phyloP scores from a whole-genome alignment of 208 protist genomes.

The Vickermania ingenoplastis region DNA sequence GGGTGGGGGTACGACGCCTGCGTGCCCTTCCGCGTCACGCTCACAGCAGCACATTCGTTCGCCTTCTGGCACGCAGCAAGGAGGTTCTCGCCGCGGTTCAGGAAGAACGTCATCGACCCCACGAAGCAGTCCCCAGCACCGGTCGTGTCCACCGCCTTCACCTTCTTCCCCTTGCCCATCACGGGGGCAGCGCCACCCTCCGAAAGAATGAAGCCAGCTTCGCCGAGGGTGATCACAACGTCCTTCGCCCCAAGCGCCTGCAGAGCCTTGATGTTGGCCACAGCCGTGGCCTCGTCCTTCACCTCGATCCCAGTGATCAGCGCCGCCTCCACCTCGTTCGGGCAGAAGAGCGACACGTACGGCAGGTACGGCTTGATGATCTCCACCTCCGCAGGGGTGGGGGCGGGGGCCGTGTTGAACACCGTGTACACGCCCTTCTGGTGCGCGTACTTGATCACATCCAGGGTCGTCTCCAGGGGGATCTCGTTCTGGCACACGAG shows the following conservation, averaged over 20 bases:
- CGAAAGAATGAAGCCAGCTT: slow-evolving; percentile 58
- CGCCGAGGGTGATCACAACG: slow-evolving; percentile 88
- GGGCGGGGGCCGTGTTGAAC: slow-evolving; percentile 89
- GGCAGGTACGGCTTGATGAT: slow-evolving; percentile 65
- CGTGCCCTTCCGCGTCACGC: slow-evolving; percentile 86
- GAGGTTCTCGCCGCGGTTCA: slow-evolving; percentile 58
- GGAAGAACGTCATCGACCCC: slow-evolving; percentile 84
- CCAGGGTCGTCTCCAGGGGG: slow-evolving; percentile 72
- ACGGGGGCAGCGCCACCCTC: slow-evolving; percentile 32
- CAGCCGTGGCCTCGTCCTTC: slow-evolving; percentile 41
- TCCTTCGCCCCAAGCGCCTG: slow-evolving; percentile 55
- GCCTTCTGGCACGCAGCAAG: slow-evolving; percentile 65
- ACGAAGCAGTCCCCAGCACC: slow-evolving; percentile 92
- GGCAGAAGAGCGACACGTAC: slow-evolving; percentile 83
- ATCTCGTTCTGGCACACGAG: slow-evolving; percentile 92
- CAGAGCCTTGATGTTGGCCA: slow-evolving; percentile 40
- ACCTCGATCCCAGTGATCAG: slow-evolving; percentile 77
- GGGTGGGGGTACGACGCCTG: slow-evolving; percentile 77
- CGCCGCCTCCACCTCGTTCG: slow-evolving; percentile 88
- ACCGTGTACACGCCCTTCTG: slow-evolving; percentile 83
- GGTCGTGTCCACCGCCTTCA: slow-evolving; percentile 90
- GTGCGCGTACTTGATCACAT: slow-evolving; percentile 69
- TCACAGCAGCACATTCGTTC: slow-evolving; percentile 76
- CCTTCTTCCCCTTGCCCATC: slow-evolving; percentile 36
- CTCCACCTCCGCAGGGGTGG: slow-evolving; percentile 47